Percentiles rank a stretch among this genome's conserved stretches.
Conservation (phyloP, 2,329 filamentous ascomycete genomes). For the Orbilia javanica region DNA sequence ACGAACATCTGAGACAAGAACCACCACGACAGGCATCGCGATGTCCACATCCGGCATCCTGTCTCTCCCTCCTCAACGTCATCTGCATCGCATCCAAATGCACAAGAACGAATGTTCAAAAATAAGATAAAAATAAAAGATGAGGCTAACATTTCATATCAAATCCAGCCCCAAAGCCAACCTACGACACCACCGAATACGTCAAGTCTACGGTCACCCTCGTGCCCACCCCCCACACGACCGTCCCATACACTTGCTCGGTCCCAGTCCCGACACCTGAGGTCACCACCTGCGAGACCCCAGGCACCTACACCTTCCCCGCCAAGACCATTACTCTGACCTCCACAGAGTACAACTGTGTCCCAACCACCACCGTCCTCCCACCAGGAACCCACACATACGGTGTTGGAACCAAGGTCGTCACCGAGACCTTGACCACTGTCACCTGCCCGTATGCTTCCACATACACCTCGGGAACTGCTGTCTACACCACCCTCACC, state of each 20-base stretch:
- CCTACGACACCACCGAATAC: constrained; percentile 54
- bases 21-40: background rate
- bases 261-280: constrained; percentile 67
- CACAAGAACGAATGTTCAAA: too few species aligned
- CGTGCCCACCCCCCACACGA: constrained; percentile 50
- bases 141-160: background rate
- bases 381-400: constrained; percentile 76
- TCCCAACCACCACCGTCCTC: constrained; percentile 73
- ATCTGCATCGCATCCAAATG: too few species aligned
- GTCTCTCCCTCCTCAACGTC: too few species aligned
- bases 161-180: constrained; percentile 50
- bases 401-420: constrained; percentile 79
- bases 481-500: constrained; percentile 76
- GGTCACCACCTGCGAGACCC: constrained; percentile 72
- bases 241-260: constrained; percentile 59
- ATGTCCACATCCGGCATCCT: background rate
- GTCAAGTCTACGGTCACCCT: constrained; percentile 57
- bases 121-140: background rate
- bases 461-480: constrained; percentile 71
- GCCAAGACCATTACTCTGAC: constrained; percentile 78
- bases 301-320: constrained; percentile 81
- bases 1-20: background rate
- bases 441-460: constrained; percentile 77
- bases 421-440: constrained; percentile 75
- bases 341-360: constrained; percentile 76